Conservation (phyloP, 2,329 filamentous ascomycete species). For the Aspergillus unguis region DNA sequence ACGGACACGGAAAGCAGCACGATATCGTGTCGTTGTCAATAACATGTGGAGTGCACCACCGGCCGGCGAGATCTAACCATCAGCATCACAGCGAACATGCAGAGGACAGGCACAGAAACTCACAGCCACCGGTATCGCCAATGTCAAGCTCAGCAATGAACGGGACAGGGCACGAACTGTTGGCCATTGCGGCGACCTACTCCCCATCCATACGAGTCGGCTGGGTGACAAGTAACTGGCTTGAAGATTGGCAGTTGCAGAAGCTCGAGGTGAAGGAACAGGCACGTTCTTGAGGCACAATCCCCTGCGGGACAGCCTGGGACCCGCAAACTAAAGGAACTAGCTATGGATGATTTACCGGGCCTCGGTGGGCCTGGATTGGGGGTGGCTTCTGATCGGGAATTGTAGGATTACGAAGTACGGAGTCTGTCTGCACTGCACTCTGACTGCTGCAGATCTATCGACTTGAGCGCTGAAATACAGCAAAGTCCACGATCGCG, state of each 20-base stretch:
- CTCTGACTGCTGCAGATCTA: too few species aligned
- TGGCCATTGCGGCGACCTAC: not conserved
- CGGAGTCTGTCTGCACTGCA: too few species aligned
- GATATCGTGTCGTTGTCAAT: constrained; percentile 4
- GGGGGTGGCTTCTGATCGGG: too few species aligned
- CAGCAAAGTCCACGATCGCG: too few species aligned
- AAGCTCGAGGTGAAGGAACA: not conserved
- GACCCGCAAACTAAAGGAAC: not conserved
- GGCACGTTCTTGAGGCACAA: not conserved
- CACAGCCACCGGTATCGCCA: constrained; percentile 5
- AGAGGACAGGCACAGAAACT: not conserved
- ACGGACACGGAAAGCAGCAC: constrained; percentile 11
- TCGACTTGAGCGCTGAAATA: too few species aligned
- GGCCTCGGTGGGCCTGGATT: not conserved
- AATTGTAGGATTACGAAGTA: too few species aligned
- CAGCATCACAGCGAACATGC: not conserved
- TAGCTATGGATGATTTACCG: not conserved
- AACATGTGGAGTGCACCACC: constrained; percentile 2
- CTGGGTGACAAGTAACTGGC: too few species aligned
- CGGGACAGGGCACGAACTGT: constrained; percentile 1
- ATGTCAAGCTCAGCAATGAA: constrained; percentile 7
- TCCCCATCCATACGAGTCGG: not conserved
- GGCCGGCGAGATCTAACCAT: constrained; percentile 1
- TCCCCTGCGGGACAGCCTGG: not conserved
- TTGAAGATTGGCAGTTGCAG: too few species aligned